Conservation (phyloP, 2,329 filamentous ascomycete species). For the Trichoderma gracile region DNA sequence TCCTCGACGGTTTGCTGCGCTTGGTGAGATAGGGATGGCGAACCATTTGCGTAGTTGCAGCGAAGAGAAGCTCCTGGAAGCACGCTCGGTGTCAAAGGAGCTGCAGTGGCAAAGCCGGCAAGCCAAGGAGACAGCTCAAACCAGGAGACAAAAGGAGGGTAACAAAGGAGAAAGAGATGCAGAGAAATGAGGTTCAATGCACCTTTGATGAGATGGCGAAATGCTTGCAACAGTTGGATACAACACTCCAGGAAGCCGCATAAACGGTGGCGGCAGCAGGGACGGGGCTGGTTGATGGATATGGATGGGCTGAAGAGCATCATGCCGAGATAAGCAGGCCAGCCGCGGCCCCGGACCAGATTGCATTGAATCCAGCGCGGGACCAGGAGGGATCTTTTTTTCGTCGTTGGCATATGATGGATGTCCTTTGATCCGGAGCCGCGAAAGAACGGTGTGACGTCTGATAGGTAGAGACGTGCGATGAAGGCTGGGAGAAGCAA, state of each 20-base stretch:
- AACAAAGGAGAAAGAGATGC: not conserved
- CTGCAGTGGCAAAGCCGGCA: not conserved
- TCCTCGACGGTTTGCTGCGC: slow-evolving; percentile 3
- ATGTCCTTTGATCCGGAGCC: slow-evolving; percentile 1
- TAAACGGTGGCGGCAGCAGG: slow-evolving; percentile 7
- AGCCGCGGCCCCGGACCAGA: not conserved
- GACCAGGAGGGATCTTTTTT: slow-evolving; percentile 4
- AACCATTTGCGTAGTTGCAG: not conserved
- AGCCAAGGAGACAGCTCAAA: not conserved
- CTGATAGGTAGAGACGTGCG: not conserved
- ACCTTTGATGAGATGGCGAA: slow-evolving; percentile 3
- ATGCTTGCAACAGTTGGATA: slow-evolving; percentile 2
- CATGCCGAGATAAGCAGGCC: slow-evolving; percentile 21
- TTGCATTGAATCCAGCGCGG: slow-evolving; percentile 5
- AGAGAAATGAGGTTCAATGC: not conserved
- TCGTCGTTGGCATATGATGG: not conserved
- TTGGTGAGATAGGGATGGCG: not conserved
- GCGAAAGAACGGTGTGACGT: slow-evolving; percentile 22
- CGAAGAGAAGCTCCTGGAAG: not conserved
- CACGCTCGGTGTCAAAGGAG: not conserved
- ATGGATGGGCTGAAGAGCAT: slow-evolving; percentile 12
- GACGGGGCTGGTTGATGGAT: slow-evolving; percentile 16
- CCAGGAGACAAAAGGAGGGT: not conserved
- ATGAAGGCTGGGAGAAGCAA: too few relatives aligned
- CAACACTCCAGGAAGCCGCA: slow-evolving; percentile 5